Evolutionary conservation across 1,284 basidiomycete genomes (phyloP).

Genomic region (Cutaneotrichosporon daszewskae): DNA sequence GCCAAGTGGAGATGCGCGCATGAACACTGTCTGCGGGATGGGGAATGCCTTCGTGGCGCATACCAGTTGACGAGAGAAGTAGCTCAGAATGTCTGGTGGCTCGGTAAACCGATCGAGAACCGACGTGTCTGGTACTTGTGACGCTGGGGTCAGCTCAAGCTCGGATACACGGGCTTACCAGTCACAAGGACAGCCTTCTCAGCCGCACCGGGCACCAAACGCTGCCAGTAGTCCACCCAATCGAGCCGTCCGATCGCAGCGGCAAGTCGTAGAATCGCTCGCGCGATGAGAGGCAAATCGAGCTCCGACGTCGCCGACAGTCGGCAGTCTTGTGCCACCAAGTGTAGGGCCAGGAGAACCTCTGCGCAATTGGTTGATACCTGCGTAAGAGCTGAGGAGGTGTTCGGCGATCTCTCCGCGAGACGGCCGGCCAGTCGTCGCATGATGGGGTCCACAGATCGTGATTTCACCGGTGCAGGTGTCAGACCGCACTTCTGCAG

Average conservation of each 20-base stretch:
- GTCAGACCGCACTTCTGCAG: slow-evolving; percentile 9
- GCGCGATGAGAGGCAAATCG: slow-evolving; percentile 58
- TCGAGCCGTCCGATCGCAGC: slow-evolving; percentile 58
- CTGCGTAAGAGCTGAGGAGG: neutral
- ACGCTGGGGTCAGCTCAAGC: neutral
- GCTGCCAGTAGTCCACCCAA: slow-evolving; percentile 84
- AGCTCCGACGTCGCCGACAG: slow-evolving; percentile 48
- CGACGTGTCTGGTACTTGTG: slow-evolving; percentile 21
- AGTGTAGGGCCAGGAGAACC: slow-evolving; percentile 63
- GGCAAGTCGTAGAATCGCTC: slow-evolving; percentile 64
- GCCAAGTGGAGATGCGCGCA: slow-evolving; percentile 51
- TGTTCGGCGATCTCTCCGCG: neutral
- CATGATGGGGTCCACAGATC: slow-evolving; percentile 47
- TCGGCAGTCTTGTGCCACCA: slow-evolving; percentile 59
- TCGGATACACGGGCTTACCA: neutral
- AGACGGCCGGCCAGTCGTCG: slow-evolving; percentile 48
- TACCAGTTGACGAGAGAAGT: slow-evolving; percentile 32
- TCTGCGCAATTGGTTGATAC: slow-evolving; percentile 5
- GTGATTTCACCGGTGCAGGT: neutral
- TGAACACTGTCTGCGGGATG: slow-evolving; percentile 35
- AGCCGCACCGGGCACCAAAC: slow-evolving; percentile 59
- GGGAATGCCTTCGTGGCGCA: slow-evolving; percentile 26
- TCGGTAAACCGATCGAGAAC: slow-evolving; percentile 27
- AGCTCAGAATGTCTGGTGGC: slow-evolving; percentile 47
- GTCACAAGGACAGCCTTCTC: neutral